Percentiles rank a stretch among this genome's conserved stretches.
Evolutionary conservation across 139 green algal species (phyloP).

Genomic region (Micromonas pusilla): DNA sequence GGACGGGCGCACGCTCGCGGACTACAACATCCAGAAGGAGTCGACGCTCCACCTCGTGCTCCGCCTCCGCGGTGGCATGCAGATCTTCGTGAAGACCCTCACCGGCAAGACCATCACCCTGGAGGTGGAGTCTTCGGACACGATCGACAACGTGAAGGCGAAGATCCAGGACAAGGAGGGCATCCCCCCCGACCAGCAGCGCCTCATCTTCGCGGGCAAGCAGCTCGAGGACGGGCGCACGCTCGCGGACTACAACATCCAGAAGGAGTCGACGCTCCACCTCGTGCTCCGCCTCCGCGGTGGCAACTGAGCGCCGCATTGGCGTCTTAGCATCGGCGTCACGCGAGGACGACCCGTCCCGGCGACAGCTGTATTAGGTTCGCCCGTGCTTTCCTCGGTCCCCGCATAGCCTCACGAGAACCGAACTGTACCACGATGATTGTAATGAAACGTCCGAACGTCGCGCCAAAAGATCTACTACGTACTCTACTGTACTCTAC

Average conservation of each 20-base stretch:
- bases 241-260: conserved; percentile 53
- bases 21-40: conserved; percentile 58
- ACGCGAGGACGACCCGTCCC: not conserved
- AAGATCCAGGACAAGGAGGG: conserved; percentile 53
- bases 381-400: no score
- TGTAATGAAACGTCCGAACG: no score
- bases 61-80: conserved; percentile 46
- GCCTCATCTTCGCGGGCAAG: conserved; percentile 53
- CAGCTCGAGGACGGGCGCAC: conserved; percentile 50
- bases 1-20: conserved; percentile 45
- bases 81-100: conserved; percentile 49
- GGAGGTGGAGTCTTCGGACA: conserved; percentile 48
- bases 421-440: no score
- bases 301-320: conserved; percentile 40
- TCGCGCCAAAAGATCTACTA: no score
- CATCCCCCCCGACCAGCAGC: conserved; percentile 49
- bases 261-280: conserved; percentile 53
- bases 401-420: no score
- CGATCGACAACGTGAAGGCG: conserved; percentile 50
- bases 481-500: no score
- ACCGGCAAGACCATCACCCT: conserved; percentile 48
- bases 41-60: conserved; percentile 52
- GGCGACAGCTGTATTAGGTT: not conserved
- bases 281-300: conserved; percentile 48
- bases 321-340: not conserved